phyloP scores from a whole-genome alignment of 2,329 filamentous ascomycete genomes.

The Lecanoromycetidae sp. region DNA sequence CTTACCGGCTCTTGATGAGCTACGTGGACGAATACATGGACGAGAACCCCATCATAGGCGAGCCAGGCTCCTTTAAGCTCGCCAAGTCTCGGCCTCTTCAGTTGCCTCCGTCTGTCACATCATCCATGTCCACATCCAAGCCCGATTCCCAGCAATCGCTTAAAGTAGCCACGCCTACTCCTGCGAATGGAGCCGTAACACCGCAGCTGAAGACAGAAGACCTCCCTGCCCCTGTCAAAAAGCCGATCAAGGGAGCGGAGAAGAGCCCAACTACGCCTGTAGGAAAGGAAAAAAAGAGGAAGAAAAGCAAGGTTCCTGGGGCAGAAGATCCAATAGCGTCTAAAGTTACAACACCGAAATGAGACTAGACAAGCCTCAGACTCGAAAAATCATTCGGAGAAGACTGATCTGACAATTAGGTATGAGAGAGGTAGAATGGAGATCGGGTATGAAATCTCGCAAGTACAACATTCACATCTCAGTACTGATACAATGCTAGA shows the following conservation, averaged over 20 bases:
- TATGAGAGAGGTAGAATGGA: no score
- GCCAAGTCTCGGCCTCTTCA: conserved; percentile 26
- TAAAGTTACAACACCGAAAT: conserved; percentile 9
- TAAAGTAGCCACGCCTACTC: background rate
- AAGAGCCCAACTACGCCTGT: conserved; percentile 25
- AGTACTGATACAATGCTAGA: background rate
- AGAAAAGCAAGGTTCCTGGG: conserved; percentile 24
- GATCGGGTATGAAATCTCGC: no score
- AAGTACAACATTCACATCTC: no score
- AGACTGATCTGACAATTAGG: no score
- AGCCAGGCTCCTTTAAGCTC: conserved; percentile 51
- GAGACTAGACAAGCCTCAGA: background rate
- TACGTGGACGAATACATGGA: conserved; percentile 53
- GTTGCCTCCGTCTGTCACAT: no score
- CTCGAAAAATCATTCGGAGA: no score
- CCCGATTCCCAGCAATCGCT: conserved; percentile 1
- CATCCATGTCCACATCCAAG: conserved; percentile 7
- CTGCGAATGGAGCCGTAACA: conserved; percentile 17
- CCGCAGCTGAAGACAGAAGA: conserved; percentile 16
- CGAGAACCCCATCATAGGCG: conserved; percentile 49
- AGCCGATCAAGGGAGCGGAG: conserved; percentile 22
- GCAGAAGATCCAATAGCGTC: conserved; percentile 16
- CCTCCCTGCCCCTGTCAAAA: conserved; percentile 20
- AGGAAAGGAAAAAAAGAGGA: conserved; percentile 27
- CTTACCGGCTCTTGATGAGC: conserved; percentile 38